Evolutionary conservation across 495 filamentous ascomycete genomes (phyloP), one percentile per base, ranked within the genome.

Genomic region (Apiosordaria backusii): DNA sequence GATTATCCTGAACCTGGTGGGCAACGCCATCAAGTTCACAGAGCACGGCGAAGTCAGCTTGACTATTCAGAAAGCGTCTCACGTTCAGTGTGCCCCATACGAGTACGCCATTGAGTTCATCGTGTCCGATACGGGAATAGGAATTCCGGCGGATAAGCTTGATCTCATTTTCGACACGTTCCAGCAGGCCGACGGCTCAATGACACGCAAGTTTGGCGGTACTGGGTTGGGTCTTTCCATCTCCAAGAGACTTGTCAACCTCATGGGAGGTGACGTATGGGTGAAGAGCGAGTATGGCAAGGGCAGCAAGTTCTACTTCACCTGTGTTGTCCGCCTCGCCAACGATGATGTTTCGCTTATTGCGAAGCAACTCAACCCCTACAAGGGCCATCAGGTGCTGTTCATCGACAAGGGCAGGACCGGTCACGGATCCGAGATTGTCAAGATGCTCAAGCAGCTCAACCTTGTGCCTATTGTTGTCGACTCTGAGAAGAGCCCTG

Each of bases 151-250:
- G 60, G 95, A 98, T 74, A 99, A 99, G 80, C 86, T 98, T 25
- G 93, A 97, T 75, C 80, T 98, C 65, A 99, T 99, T 76, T 99
- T 99, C 75, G 95, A 98, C 77, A 99, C 95, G 16, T 99, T 99
- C 88, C 96, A 97, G 73, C 95, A 99, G 80, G 95, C 95, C 10
- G 95, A 99, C 79, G 95, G 95, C 35, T 97, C 94, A 9, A 99
- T 96, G 71, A 99, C 95, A 10, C 85, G 95, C 67, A 92, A 96
- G 71, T 99, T 99, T 74, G 95, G 95, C 74, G 95, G 95, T 69
- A 99, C 95, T 25, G 95, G 95, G 64, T 85, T 99, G 24, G 95
- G 95, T 67, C 82, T 99, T 50, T 97, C 94, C 18, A 99, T 99
- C 74, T 99, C 95, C 19, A 93, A 96, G 81, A 87, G 93, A 67